Evolutionary conservation across 345 rosid genomes (phyloP).

Genomic region (Gossypium raimondii): DNA sequence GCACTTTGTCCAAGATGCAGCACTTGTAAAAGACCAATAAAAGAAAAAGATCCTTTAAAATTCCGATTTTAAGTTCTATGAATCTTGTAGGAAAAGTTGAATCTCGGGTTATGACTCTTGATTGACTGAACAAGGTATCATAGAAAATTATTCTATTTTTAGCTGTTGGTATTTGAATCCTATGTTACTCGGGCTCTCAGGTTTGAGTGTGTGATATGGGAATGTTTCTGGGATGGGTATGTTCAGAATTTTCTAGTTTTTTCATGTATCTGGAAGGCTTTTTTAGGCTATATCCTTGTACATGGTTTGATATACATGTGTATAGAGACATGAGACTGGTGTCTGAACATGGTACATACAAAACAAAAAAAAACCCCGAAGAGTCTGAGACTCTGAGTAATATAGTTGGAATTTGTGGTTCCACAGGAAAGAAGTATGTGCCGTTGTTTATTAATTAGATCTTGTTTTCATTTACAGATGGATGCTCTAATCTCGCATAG

Average conservation of each 20-base stretch:
- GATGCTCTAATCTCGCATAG: conserved; percentile 87
- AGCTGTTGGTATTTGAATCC: neutral
- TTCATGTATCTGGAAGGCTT: neutral
- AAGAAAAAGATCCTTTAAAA: neutral
- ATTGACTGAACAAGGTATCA: neutral
- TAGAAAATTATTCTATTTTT: neutral
- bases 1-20: neutral
- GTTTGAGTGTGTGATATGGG: neutral
- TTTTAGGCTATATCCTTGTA: neutral
- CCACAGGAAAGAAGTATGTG: neutral
- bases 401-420: neutral
- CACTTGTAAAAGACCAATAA: neutral
- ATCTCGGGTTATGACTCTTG: neutral
- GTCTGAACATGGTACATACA: neutral
- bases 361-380: neutral
- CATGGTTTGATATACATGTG: neutral
- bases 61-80: neutral
- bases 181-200: neutral
- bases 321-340: neutral
- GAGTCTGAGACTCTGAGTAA: neutral
- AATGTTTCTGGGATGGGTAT: neutral
- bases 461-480: conserved; percentile 46
- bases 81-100: neutral
- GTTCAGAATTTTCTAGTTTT: neutral
- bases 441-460: neutral